phyloP scores from a whole-genome alignment of 2,329 filamentous ascomycete genomes.

The Alternaria infectoria region DNA sequence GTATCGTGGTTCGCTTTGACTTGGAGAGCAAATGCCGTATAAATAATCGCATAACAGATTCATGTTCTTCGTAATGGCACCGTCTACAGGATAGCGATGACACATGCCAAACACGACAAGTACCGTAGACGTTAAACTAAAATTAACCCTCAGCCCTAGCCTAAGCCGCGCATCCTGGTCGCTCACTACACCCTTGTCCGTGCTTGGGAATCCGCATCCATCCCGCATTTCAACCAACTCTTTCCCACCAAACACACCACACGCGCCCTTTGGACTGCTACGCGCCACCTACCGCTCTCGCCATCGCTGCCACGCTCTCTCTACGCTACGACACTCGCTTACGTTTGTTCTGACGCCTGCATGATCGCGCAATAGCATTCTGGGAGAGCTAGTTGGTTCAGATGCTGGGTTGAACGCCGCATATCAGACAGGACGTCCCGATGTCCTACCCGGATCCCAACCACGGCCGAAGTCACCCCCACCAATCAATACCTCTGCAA shows the following conservation, averaged over 20 bases:
- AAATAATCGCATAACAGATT: neutral
- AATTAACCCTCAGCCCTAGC: constrained; percentile 11
- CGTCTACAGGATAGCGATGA: neutral
- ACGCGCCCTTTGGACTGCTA: constrained; percentile 2
- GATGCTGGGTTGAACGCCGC: constrained; percentile 37
- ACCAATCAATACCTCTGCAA: constrained; percentile 74
- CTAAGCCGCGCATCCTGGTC: constrained; percentile 8
- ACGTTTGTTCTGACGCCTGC: constrained; percentile 5
- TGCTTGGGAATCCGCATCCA: constrained; percentile 5
- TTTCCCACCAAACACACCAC: constrained; percentile 9
- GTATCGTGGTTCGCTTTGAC: neutral
- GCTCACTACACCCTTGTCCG: constrained; percentile 2
- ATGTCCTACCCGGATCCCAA: constrained; percentile 59
- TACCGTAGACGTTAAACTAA: neutral
- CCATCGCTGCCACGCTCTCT: neutral
- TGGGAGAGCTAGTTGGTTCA: constrained; percentile 34
- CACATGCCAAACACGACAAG: neutral
- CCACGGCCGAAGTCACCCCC: constrained; percentile 56
- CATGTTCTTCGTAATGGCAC: neutral
- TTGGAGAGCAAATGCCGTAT: neutral
- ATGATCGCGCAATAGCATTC: constrained; percentile 29
- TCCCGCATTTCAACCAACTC: constrained; percentile 13
- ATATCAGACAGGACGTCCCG: constrained; percentile 37
- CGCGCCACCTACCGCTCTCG: neutral
- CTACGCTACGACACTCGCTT: constrained; percentile 14